A percentile compares a stretch with the other conserved stretches of the same genome.
Conservation (phyloP, 148 eudicot genomes). For the Arctostaphylos glauca region DNA sequence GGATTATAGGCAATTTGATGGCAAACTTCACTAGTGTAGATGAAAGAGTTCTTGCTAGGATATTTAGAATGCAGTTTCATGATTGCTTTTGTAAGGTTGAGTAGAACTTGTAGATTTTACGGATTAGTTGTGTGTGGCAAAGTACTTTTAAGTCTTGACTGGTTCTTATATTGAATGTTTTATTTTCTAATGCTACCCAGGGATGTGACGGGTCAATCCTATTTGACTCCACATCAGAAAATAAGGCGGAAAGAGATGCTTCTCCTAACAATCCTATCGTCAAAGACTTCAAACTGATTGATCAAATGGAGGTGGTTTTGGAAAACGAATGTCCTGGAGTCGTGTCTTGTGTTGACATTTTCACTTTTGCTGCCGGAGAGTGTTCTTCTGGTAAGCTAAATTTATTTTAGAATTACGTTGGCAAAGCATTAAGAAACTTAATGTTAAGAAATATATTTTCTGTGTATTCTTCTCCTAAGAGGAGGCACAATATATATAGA, state of each 20-base stretch:
- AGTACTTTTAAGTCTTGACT: neutral
- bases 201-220: slow-evolving; percentile 16
- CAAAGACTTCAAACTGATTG: slow-evolving; percentile 9
- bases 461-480: too few relatives aligned
- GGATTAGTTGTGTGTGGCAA: neutral
- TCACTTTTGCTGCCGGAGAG: slow-evolving; percentile 12
- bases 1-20: neutral
- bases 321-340: slow-evolving; percentile 1
- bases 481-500: too few relatives aligned
- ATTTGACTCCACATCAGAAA: too few relatives aligned
- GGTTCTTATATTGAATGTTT: neutral
- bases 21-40: neutral
- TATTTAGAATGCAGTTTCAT: slow-evolving; percentile 11
- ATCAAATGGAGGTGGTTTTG: slow-evolving; percentile 5
- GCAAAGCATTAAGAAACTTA: neutral
- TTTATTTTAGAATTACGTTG: neutral
- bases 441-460: too few relatives aligned
- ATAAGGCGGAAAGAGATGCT: too few relatives aligned
- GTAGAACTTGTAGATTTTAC: slow-evolving; percentile 3
- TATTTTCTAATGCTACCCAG: neutral
- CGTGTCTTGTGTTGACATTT: slow-evolving; percentile 13
- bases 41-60: slow-evolving; percentile 9
- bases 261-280: too few relatives aligned
- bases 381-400: slow-evolving; percentile 11
- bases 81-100: slow-evolving; percentile 15